Conservation (phyloP, 345 rosid genomes). For the Rhizophora mangle region DNA sequence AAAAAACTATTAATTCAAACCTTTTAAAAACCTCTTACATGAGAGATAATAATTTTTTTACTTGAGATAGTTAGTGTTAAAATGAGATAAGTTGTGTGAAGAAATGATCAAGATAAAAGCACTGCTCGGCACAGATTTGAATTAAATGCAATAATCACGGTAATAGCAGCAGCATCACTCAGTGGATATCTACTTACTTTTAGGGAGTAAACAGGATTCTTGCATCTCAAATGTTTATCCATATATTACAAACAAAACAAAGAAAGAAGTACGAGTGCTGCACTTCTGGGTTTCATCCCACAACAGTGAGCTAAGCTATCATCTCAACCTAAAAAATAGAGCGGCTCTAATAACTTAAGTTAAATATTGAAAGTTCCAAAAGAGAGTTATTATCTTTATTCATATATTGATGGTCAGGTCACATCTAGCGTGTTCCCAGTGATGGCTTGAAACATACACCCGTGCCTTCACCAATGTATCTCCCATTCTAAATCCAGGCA, state of each 20-base stretch:
- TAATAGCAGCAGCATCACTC: neutral
- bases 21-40: too few relatives aligned
- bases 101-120: neutral
- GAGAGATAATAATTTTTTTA: too few relatives aligned
- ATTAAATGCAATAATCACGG: too few relatives aligned
- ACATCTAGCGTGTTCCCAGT: neutral
- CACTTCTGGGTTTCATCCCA: neutral
- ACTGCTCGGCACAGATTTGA: neutral
- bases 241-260: neutral
- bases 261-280: conserved; percentile 3
- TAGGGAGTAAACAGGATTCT: conserved; percentile 11
- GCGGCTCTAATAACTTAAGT: conserved; percentile 8
- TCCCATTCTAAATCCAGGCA: conserved; percentile 60
- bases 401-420: neutral
- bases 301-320: conserved; percentile 1
- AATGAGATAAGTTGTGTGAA: too few relatives aligned
- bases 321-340: conserved; percentile 5
- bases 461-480: conserved; percentile 39
- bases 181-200: conserved; percentile 23
- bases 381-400: conserved; percentile 4
- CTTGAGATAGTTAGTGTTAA: too few relatives aligned
- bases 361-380: conserved; percentile 3
- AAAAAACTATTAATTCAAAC: too few relatives aligned
- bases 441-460: conserved; percentile 46
- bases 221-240: conserved; percentile 9